Base-by-base conservation (phyloP, 2,329 filamentous ascomycete genomes). In the Penicillium capsulatum region DNA sequence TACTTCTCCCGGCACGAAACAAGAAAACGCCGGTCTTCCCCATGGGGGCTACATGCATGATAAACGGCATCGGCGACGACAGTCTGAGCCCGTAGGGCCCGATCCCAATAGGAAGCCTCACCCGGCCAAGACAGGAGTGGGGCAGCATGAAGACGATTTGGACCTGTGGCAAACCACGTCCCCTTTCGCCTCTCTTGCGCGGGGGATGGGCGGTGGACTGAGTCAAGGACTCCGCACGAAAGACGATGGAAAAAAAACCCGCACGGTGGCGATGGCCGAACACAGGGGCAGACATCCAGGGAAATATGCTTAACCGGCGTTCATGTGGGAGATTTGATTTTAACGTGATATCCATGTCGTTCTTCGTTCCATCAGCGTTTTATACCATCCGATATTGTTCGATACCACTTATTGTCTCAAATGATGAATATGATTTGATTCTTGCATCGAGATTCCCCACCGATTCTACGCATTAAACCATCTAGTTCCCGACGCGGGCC, bases 131-230 rank as follows among this genome's bases (percentile, higher is more conserved):
- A 11, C 39, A n/a, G 50, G 42, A 31, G 46, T 44, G 22, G 54
- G 51, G n/a, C 63, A 60, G 19, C 47, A 51, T 13, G 59, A 62
- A 39, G 57, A 60, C 17, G 61, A 67, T 14, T 45, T 68, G 15
- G 62, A 64, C 15, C 33, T 51, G 9, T 66, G 60, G 63, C 58
- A 60, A n/a, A 52, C 38, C 9, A 40, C 56, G 7, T 65, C 62
- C 1, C 62, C 63, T 3, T 65, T 69, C 47, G 59, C 62, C 6
- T 63, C 65, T 13, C 58, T 71, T 36, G 65, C 65, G 3, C 51
- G 64, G 43, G 68, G 68, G 1, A 56, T 70, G 11, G 66, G 67
- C 9, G 66, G 62, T 15, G 67, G 67, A 2, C 45, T 70, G 17
- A 70, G 64, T 44, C 61, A 65, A 36, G 68, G 65, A 3, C 45